Conservation (phyloP, 805 yeast genomes). For the Starmera caribaea region DNA sequence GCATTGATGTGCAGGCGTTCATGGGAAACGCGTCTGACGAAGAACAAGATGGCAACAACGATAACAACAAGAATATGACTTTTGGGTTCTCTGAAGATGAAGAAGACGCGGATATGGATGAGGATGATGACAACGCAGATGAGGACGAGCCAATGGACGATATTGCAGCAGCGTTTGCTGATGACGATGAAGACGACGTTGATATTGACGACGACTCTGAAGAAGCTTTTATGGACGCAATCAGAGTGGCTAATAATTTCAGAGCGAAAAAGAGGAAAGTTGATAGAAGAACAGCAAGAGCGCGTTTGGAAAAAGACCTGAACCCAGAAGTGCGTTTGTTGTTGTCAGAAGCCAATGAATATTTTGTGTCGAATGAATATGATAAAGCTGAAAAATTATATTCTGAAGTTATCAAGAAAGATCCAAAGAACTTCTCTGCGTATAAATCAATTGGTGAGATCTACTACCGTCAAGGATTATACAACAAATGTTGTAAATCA, state of each 20-base stretch:
- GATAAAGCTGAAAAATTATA: constrained; percentile 50
- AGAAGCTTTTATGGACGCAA: constrained; percentile 45
- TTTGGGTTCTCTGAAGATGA: constrained; percentile 9
- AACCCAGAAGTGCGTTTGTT: constrained; percentile 66
- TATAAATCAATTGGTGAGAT: constrained; percentile 86
- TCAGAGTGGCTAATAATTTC: constrained; percentile 61
- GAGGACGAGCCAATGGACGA: constrained; percentile 4
- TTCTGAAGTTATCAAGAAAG: constrained; percentile 65
- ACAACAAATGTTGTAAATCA: constrained; percentile 65
- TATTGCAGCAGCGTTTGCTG: constrained; percentile 27
- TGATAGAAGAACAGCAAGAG: constrained; percentile 23
- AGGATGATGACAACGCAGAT: constrained; percentile 10
- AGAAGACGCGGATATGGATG: constrained; percentile 4
- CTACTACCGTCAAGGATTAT: constrained; percentile 53
- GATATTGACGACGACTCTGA: constrained; percentile 31
- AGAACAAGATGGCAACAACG: constrained; percentile 13
- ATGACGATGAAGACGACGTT: constrained; percentile 27
- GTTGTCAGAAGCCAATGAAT: constrained; percentile 69
- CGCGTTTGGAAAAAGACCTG: constrained; percentile 29
- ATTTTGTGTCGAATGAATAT: constrained; percentile 58
- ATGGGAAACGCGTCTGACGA: constrained; percentile 9
- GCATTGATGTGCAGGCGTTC: constrained; percentile 21
- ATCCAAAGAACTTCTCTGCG: constrained; percentile 71
- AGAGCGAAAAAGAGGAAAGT: constrained; percentile 31
- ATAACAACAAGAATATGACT: constrained; percentile 7